Evolutionary conservation across 306 rosid species (phyloP), one percentile per base, ranked within the genome.

Genomic region (Sindora glabra): DNA sequence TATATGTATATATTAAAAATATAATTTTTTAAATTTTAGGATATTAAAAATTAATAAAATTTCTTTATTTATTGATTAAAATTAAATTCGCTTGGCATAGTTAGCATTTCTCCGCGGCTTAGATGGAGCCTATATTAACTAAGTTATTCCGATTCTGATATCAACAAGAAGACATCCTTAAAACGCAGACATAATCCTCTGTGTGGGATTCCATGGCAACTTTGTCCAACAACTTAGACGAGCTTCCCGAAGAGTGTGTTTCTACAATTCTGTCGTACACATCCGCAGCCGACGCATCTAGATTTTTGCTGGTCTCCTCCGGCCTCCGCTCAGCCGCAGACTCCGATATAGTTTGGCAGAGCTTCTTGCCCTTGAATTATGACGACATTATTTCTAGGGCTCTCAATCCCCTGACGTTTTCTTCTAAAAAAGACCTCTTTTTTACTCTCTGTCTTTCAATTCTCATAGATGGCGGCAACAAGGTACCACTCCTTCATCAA

Each of bases 171-270:
- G n/a, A n/a, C n/a, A n/a, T n/a, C n/a, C n/a, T n/a, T n/a, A n/a
- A n/a, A n/a, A n/a, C n/a, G n/a, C n/a, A n/a, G n/a, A n/a, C n/a
- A n/a, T n/a, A n/a, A n/a, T n/a, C n/a, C n/a, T n/a, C n/a, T n/a
- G n/a, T n/a, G n/a, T n/a, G n/a, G n/a, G n/a, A n/a, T n/a, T n/a
- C n/a, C n/a, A n/a, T n/a, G n/a, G n/a, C n/a, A 29, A 4, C 2
- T 0, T 29, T 29, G 8, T 29, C 34, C 34, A 29, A 29, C 34
- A 29, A 29, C 8, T 9, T 9, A 29, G 8, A 29, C 3, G 5
- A 41, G 24, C 22, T 82, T 34, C 79, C 89, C 10, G 56, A 56
- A 56, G 95, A 86, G 68, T 87, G 94, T 44, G 68, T 80, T 19
- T 74, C 72, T 7, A 77, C 55, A 41, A 71, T 83, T 69, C 46